Evolutionary conservation across 495 filamentous ascomycete species (phyloP).

Genomic region (Hyaloscypha variabilis): DNA sequence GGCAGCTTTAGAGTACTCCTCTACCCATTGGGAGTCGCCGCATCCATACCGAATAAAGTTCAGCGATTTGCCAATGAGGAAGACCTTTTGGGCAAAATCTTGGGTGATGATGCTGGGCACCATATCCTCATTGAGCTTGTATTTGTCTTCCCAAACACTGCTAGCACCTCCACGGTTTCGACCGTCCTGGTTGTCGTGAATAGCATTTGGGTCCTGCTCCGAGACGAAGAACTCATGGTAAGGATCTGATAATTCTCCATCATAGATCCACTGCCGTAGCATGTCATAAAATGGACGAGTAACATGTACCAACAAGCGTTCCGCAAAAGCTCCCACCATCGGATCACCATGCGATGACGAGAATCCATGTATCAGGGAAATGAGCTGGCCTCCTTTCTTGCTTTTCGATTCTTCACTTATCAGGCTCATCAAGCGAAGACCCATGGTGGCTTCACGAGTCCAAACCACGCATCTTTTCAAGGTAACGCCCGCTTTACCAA

Average conservation of each 20-base stretch:
- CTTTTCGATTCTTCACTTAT: slow-evolving; percentile 89
- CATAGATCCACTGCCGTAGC: slow-evolving; percentile 96
- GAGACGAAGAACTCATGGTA: slow-evolving; percentile 95
- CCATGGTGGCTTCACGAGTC: slow-evolving; percentile 97
- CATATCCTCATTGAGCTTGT: slow-evolving; percentile 82
- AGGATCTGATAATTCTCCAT: slow-evolving; percentile 95
- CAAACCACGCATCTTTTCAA: slow-evolving; percentile 95
- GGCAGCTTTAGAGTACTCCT: slow-evolving; percentile 90
- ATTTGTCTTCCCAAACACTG: slow-evolving; percentile 98
- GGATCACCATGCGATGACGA: slow-evolving; percentile 94
- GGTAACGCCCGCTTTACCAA: slow-evolving; percentile 90
- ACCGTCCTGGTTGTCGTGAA: slow-evolving; percentile 45
- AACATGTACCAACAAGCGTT: slow-evolving; percentile 85
- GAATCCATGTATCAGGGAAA: slow-evolving; percentile 91
- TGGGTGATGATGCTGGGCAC: slow-evolving; percentile 89
- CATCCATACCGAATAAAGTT: slow-evolving; percentile 98
- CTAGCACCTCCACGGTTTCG: slow-evolving; percentile 70
- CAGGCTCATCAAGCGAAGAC: slow-evolving; percentile 87
- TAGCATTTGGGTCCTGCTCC: slow-evolving; percentile 64
- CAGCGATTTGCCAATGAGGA: slow-evolving; percentile 94
- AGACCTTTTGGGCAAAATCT: slow-evolving; percentile 93
- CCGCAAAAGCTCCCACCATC: slow-evolving; percentile 90
- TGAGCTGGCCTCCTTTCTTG: slow-evolving; percentile 90
- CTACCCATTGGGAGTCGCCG: slow-evolving; percentile 92
- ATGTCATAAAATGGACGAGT: slow-evolving; percentile 98